These are phyloP conservation scores for Pleurotus tuber-regium DNA, from an alignment of 768 basidiomycete species.

Conservation along the genomic window DNA sequence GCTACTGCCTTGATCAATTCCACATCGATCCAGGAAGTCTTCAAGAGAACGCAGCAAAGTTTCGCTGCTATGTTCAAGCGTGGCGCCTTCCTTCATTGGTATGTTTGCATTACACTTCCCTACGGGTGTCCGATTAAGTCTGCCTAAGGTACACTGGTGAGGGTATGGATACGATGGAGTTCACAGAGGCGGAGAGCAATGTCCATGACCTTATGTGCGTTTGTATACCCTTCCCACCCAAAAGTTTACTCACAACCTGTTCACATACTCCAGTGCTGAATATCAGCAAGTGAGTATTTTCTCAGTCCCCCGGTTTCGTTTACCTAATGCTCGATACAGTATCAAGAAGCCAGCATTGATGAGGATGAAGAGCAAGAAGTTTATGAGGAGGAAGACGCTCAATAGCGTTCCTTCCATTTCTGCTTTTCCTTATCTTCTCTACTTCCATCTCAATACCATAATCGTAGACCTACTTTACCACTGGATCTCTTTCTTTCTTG, in stretches of 20 bases:
- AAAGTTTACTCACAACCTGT: constrained; percentile 8
- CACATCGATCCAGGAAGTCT: constrained; percentile 83
- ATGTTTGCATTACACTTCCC: constrained; percentile 7
- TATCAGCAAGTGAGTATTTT: constrained; percentile 70
- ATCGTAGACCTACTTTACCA: too few relatives aligned
- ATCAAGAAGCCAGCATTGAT: constrained; percentile 55
- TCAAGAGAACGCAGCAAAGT: constrained; percentile 72
- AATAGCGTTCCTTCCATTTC: neutral
- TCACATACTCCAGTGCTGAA: constrained; percentile 58
- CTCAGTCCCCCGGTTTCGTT: neutral
- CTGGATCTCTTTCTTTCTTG: neutral
- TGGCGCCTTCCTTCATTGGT: constrained; percentile 85
- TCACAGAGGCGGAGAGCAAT: constrained; percentile 87
- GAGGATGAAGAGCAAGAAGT: constrained; percentile 40
- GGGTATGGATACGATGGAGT: constrained; percentile 88
- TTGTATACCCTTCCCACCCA: neutral
- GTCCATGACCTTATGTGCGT: constrained; percentile 76
- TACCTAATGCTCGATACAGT: constrained; percentile 31
- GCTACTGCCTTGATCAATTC: constrained; percentile 76
- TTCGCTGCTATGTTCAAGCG: constrained; percentile 83
- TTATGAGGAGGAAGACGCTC: constrained; percentile 22
- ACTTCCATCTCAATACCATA: neutral
- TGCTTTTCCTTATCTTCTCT: neutral
- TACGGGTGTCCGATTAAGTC: neutral
- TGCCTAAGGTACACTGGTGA: constrained; percentile 73